Evolutionary conservation across 495 filamentous ascomycete species (phyloP), one percentile per base, ranked within the genome.

Genomic region (Hypoxylon trugodes): DNA sequence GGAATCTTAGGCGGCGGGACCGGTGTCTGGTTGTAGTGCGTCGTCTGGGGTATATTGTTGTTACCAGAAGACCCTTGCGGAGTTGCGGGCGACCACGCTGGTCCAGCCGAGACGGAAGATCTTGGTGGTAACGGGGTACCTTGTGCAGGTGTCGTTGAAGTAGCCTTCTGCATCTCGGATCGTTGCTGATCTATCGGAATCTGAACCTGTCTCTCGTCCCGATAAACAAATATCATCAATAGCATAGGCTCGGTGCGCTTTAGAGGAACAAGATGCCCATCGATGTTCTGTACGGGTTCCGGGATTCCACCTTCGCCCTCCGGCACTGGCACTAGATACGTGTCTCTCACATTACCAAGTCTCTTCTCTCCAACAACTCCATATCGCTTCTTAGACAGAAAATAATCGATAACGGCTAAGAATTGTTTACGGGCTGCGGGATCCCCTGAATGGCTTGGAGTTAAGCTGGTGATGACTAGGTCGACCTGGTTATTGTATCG

Each of bases 261-360:
- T 48, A 84, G 79, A 25, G 91, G 88, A 47, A 94, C 80, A 22
- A 82, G 81, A 72, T 89, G 89, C 59, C 92, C 87, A 53, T 87
- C 88, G 13, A 97, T 74, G 52, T 92, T 86, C 49, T 88, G 81
- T 63, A 96, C 82, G 66, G 95, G 94, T 37, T 92, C 89, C 0
- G 89, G 89, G 6, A 78, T 69, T 13, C 73, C 73, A 5, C 70
- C 75, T n/a, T 73, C 74, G 30, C 86, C 89, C 6, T 86, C 80
- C 32, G 88, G 81, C n/a, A 92, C 82, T 8, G 89, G 88, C 16
- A 92, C 82, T n/a, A 93, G 75, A 60, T 93, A 93, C 1, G 87
- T 90, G 62, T 93, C 90, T 37, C 89, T 87, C 42, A 92, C 87
- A 22, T 88, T 88, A n/a, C 84, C 73, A 0, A 86, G 80, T 18